Evolutionary conservation across 352 stramenopile genomes (phyloP).

Genomic region (Halophytophthora batemanensis): DNA sequence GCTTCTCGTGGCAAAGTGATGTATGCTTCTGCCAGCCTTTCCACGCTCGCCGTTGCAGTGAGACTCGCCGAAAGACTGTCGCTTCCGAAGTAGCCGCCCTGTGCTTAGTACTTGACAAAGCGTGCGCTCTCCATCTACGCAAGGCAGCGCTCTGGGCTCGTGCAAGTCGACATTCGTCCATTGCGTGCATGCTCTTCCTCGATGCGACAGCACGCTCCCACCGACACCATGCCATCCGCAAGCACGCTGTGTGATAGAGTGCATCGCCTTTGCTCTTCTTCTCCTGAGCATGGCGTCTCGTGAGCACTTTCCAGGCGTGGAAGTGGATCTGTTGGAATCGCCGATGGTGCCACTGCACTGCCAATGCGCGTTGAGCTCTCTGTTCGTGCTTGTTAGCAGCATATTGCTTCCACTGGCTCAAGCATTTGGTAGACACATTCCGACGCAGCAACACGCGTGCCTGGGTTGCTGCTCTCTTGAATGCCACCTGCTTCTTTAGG

Average conservation of each 20-base stretch:
- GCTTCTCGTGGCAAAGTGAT: slow-evolving; percentile 14
- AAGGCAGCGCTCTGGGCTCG: slow-evolving; percentile 1
- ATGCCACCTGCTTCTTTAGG: slow-evolving; percentile 5
- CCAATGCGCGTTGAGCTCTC: background rate
- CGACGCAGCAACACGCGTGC: slow-evolving; percentile 4
- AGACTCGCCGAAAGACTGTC: slow-evolving; percentile 3
- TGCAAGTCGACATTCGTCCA: slow-evolving; percentile 7
- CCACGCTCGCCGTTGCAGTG: slow-evolving; percentile 11
- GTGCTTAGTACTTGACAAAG: background rate
- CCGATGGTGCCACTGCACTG: background rate
- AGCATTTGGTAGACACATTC: slow-evolving; percentile 3
- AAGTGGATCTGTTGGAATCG: slow-evolving; percentile 12
- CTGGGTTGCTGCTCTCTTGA: slow-evolving; percentile 7
- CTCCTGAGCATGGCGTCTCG: slow-evolving; percentile 3
- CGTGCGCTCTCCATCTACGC: slow-evolving; percentile 11
- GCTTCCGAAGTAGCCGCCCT: slow-evolving; percentile 6
- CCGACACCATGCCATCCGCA: slow-evolving; percentile 21
- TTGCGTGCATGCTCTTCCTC: slow-evolving; percentile 5
- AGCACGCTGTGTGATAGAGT: slow-evolving; percentile 11
- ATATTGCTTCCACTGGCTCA: slow-evolving; percentile 12
- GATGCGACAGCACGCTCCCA: slow-evolving; percentile 18
- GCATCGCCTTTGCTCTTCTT: slow-evolving; percentile 17
- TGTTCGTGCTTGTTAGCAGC: slow-evolving; percentile 2
- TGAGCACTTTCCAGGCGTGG: slow-evolving; percentile 9
- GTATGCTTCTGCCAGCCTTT: slow-evolving; percentile 21